Conservation (phyloP, 2,329 filamentous ascomycete species). For the Colletotrichum lupini region DNA sequence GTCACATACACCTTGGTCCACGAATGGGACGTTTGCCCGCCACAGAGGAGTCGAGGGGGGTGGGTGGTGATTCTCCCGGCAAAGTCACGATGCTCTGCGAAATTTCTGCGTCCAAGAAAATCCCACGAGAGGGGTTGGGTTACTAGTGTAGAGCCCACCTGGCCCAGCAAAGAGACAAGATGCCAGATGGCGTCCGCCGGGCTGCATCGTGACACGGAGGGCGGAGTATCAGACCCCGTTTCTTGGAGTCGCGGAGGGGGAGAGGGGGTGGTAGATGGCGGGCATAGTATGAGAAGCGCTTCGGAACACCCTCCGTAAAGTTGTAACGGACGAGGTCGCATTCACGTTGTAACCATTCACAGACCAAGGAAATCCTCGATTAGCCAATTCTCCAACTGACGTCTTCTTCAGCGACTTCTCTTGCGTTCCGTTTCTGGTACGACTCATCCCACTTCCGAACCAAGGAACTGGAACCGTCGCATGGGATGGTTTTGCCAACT, state of each 20-base stretch:
- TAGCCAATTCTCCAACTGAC: background rate
- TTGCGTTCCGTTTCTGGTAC: slow-evolving; percentile 9
- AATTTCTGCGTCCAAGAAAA: background rate
- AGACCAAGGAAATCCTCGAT: background rate
- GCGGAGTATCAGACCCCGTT: background rate
- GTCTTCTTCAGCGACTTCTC: background rate
- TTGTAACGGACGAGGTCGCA: slow-evolving; percentile 5
- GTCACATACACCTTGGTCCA: background rate
- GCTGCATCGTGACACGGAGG: background rate
- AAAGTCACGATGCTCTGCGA: slow-evolving; percentile 1
- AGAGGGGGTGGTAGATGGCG: background rate
- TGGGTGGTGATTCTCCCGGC: background rate
- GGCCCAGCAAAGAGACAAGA: background rate
- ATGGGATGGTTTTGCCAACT: background rate
- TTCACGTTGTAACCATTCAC: background rate
- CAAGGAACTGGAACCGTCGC: slow-evolving; percentile 25
- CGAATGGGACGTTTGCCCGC: background rate
- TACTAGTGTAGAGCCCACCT: background rate
- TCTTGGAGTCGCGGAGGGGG: background rate
- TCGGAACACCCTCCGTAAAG: slow-evolving; percentile 19
- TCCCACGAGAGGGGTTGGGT: background rate
- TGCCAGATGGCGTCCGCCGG: background rate
- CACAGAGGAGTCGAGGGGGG: background rate
- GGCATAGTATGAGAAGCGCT: background rate
- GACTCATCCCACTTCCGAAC: background rate